These are phyloP conservation scores for Rehmannia glutinosa DNA, from an alignment of 257 asterid species.

Conservation along the genomic window DNA sequence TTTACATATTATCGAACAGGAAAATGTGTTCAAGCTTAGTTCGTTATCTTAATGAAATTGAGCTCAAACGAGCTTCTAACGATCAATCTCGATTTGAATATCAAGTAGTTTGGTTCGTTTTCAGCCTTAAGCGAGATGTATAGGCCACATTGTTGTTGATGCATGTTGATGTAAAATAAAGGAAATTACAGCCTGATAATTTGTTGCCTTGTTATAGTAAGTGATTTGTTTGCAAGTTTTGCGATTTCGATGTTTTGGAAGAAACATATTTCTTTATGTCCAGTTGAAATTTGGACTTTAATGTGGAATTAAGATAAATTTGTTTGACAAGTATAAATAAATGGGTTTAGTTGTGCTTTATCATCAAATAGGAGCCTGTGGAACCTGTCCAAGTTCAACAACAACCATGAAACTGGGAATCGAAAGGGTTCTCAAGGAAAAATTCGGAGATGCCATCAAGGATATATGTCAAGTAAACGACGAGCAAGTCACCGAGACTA, in stretches of 20 bases:
- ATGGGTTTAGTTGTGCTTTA: slow-evolving; percentile 1
- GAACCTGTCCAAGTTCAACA: slow-evolving; percentile 85
- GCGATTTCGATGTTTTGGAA: neutral
- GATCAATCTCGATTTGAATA: too few species aligned
- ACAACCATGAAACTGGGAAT: slow-evolving; percentile 96
- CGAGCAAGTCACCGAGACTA: slow-evolving; percentile 35
- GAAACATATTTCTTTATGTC: neutral
- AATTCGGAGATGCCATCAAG: slow-evolving; percentile 77
- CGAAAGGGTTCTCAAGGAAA: slow-evolving; percentile 81
- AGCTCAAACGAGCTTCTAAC: too few species aligned
- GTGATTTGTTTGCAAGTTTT: too few species aligned
- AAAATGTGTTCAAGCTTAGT: too few species aligned
- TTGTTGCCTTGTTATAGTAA: too few species aligned
- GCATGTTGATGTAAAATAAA: too few species aligned
- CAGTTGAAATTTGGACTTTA: neutral
- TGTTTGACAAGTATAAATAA: neutral
- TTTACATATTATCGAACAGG: too few species aligned
- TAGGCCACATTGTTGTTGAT: too few species aligned
- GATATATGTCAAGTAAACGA: slow-evolving; percentile 75
- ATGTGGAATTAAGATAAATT: neutral
- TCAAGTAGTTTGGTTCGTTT: too few species aligned
- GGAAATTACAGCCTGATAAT: too few species aligned
- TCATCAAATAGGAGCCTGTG: slow-evolving; percentile 64
- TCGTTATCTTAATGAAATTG: too few species aligned
- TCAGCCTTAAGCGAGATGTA: too few species aligned